Evolutionary conservation across 2,329 filamentous ascomycete genomes (phyloP), one percentile per base, ranked within the genome.

Genomic region (Reticulascus tulasneorum): DNA sequence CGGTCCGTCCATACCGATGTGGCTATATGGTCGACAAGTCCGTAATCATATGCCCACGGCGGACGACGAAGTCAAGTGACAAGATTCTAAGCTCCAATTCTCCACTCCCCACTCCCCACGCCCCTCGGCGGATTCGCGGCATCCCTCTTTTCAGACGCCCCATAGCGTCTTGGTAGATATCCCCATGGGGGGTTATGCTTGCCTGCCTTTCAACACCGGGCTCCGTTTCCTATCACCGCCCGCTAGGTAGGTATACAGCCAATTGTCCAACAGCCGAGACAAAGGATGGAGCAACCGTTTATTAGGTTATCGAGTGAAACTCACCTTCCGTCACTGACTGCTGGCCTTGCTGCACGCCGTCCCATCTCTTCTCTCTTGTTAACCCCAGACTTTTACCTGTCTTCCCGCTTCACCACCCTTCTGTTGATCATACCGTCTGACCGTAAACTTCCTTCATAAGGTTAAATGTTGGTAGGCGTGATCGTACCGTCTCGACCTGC

Each of bases 1-100:
- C 63, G 63, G 63, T 60, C 63, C 63, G 63, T 52, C 47, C 54
- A 51, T 59, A 56, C 63, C 63, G 63, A 57, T 47, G 47, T 62
- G 56, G 50, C 56, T 53, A 55, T 58, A 54, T 55, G 35, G 47
- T 48, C 52, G 50, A 48, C 42, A 40, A 51, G 43, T 40, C 46
- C 40, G 46, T 46, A 53, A 53, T 53, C 50, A 52, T 52, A 42
- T 29, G 37, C 23, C 44, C 44, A 45, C 47, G 32, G 24, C 33
- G 35, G 38, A 30, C 44, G 40, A 26, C 36, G 9, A 37, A 48
- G 48, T 57, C 53, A 54, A 58, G 46, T 56, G 50, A 58, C 49
- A 49, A 32, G 39, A 30, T 29, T 42, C 42, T 42, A 13, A 43
- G 38, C 39, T 34, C 24, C 42, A 37, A 27, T 42, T 33, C 38